phyloP scores from a whole-genome alignment of 2,329 filamentous ascomycete genomes.

The Coccinonectria pachysandricola region DNA sequence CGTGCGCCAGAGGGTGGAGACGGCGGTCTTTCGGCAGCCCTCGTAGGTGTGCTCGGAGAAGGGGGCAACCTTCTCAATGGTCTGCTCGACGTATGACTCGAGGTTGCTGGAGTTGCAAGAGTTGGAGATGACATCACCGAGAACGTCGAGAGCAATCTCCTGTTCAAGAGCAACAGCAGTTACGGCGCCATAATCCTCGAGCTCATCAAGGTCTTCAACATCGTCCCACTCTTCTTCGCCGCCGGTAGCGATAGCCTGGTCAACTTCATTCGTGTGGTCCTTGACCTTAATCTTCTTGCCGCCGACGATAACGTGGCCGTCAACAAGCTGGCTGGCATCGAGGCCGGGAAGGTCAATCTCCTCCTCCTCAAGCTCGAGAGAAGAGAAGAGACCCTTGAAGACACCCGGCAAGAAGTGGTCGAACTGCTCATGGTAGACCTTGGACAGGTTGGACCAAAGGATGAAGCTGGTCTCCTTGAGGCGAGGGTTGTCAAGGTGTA shows the following conservation, averaged over 20 bases:
- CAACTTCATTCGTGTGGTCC: constrained; percentile 39
- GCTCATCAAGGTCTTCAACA: constrained; percentile 70
- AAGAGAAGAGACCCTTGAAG: constrained; percentile 71
- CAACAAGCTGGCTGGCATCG: constrained; percentile 49
- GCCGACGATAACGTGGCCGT: constrained; percentile 65
- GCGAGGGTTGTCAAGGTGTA: constrained; percentile 78
- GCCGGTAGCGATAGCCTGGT: constrained; percentile 44
- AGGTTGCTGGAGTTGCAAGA: constrained; percentile 64
- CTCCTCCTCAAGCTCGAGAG: constrained; percentile 79
- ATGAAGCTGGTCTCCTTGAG: constrained; percentile 96
- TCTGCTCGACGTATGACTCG: constrained; percentile 79
- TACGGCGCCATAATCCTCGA: constrained; percentile 75
- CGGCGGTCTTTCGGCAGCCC: constrained; percentile 82
- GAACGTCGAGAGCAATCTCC: constrained; percentile 90
- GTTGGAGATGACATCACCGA: constrained; percentile 85
- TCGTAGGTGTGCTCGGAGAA: constrained; percentile 86
- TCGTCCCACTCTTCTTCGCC: constrained; percentile 46
- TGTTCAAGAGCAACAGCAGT: constrained; percentile 91
- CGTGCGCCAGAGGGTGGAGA: constrained; percentile 85
- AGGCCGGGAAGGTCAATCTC: constrained; percentile 68
- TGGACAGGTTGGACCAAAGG: constrained; percentile 87
- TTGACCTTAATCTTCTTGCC: constrained; percentile 82
- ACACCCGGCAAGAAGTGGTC: constrained; percentile 68
- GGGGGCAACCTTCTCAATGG: constrained; percentile 68
- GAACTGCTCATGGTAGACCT: constrained; percentile 83